These are phyloP conservation scores for Poronia punctata DNA, from an alignment of 495 filamentous ascomycete genomes.

Conservation along the genomic window DNA sequence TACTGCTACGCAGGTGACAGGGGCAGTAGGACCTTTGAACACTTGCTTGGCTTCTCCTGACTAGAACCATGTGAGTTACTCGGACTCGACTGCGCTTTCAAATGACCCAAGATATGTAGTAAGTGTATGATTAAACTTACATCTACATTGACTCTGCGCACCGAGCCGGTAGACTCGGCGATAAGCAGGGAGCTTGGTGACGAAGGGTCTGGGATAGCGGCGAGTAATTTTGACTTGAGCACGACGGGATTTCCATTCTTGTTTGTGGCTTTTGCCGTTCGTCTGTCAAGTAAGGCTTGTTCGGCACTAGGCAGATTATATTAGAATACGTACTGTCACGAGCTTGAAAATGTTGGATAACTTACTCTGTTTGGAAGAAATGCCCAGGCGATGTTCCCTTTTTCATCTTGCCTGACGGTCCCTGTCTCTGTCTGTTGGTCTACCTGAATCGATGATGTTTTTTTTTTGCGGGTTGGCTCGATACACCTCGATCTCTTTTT, in stretches of 20 bases:
- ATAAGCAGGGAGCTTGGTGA: conserved; percentile 57
- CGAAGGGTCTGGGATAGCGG: conserved; percentile 60
- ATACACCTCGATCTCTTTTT: too few relatives aligned
- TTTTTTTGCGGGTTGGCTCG: too few relatives aligned
- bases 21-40: conserved; percentile 69
- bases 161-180: conserved; percentile 74
- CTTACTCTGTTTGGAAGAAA: conserved; percentile 88
- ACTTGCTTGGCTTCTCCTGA: conserved; percentile 34
- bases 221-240: conserved; percentile 79
- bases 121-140: too few relatives aligned
- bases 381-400: conserved; percentile 33
- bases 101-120: too few relatives aligned
- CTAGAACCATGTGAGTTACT: too few relatives aligned
- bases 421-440: too few relatives aligned
- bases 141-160: conserved; percentile 64
- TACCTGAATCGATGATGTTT: too few relatives aligned
- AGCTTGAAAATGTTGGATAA: conserved; percentile 12
- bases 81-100: too few relatives aligned
- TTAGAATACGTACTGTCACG: conserved; percentile 4
- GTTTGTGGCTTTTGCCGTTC: conserved; percentile 74
- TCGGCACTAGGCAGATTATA: conserved; percentile 48
- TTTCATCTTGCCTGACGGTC: conserved; percentile 12
- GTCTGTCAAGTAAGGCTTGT: conserved; percentile 62
- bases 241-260: conserved; percentile 72
- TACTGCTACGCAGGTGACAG: conserved; percentile 70